A percentile compares a stretch with the other conserved stretches of the same genome.
Conservation (phyloP, 495 filamentous ascomycete species). For the Darksidea phi region DNA sequence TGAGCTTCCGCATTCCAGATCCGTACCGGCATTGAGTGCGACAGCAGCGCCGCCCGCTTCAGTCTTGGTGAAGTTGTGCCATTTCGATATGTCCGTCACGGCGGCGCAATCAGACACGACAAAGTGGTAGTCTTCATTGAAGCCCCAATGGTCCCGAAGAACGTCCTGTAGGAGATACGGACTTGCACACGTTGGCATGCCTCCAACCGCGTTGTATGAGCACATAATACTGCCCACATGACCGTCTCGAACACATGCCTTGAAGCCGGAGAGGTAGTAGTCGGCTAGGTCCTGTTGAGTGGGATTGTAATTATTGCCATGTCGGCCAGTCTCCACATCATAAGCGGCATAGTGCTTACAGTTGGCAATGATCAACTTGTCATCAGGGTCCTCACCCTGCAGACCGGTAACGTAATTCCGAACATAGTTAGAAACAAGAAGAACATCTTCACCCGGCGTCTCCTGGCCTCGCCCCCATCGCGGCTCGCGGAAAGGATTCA, state of each 20-base stretch:
- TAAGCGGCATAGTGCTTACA: conserved; percentile 65
- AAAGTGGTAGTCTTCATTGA: conserved; percentile 51
- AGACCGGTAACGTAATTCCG: conserved; percentile 10
- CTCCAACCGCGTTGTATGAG: conserved; percentile 62
- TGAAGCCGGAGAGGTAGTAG: conserved; percentile 55
- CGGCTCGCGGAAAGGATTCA: conserved; percentile 45
- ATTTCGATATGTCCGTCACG: conserved; percentile 55
- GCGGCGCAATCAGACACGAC: conserved; percentile 60
- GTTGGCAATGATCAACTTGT: conserved; percentile 46
- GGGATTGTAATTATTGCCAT: conserved; percentile 56
- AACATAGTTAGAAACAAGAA: conserved; percentile 1
- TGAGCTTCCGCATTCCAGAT: conserved; percentile 24
- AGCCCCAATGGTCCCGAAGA: conserved; percentile 54
- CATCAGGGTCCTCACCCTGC: conserved; percentile 8
- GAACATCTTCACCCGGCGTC: conserved; percentile 39
- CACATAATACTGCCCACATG: conserved; percentile 61
- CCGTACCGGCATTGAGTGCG: conserved; percentile 55
- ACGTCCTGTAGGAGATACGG: conserved; percentile 57
- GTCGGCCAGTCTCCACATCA: conserved; percentile 59
- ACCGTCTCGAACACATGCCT: conserved; percentile 53
- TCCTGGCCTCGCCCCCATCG: conserved; percentile 44
- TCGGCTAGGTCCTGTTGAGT: conserved; percentile 56
- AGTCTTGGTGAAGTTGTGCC: conserved; percentile 53
- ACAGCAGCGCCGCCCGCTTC: conserved; percentile 51
- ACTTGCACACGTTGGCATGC: conserved; percentile 56